Conservation (phyloP, 805 yeast genomes). For the Lachancea lanzarotensis region DNA sequence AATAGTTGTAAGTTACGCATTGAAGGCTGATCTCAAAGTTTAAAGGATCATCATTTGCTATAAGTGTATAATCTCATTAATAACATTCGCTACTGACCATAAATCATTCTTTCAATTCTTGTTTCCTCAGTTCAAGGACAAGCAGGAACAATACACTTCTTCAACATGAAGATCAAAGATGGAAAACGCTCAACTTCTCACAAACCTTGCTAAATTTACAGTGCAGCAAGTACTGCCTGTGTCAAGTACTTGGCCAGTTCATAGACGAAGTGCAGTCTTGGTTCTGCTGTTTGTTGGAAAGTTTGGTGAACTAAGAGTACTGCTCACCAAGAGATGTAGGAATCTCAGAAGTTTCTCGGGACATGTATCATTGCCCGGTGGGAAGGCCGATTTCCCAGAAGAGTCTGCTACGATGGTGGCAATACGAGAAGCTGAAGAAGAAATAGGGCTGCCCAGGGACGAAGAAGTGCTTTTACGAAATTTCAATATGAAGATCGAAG, state of each 20-base stretch:
- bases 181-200: conserved; percentile 16
- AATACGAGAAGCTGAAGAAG: conserved; percentile 80
- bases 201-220: conserved; percentile 17
- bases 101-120: background rate
- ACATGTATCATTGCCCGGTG: conserved; percentile 91
- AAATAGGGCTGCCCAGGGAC: conserved; percentile 61
- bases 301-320: conserved; percentile 68
- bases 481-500: conserved; percentile 54
- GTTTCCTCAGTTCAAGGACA: too few relatives aligned
- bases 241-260: conserved; percentile 57
- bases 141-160: too few relatives aligned
- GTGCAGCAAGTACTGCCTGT: conserved; percentile 9
- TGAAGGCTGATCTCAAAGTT: conserved; percentile 27
- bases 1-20: conserved; percentile 56
- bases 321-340: conserved; percentile 72
- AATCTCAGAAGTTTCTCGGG: conserved; percentile 72
- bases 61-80: background rate
- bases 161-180: conserved; percentile 10
- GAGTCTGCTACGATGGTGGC: conserved; percentile 70
- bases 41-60: background rate
- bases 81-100: background rate
- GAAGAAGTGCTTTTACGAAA: conserved; percentile 38
- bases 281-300: conserved; percentile 65
- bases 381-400: conserved; percentile 67
- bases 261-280: conserved; percentile 74